phyloP scores from a whole-genome alignment of 352 stramenopile species.

The Thalassiosira exigua region DNA sequence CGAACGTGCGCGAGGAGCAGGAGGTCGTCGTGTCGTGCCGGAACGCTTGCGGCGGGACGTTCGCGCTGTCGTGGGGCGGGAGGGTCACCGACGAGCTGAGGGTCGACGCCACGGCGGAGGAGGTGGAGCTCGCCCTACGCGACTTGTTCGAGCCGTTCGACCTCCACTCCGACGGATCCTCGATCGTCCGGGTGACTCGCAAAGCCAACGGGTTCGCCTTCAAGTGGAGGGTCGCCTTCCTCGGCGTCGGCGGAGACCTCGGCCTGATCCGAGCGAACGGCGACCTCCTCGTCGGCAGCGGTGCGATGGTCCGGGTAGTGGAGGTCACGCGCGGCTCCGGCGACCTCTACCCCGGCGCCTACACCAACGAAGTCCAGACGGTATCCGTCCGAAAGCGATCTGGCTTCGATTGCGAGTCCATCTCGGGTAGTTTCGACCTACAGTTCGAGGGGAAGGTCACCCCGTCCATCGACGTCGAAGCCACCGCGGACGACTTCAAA shows the following conservation, averaged over 20 bases:
- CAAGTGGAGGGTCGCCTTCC: conserved; percentile 92
- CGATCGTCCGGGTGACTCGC: conserved; percentile 53
- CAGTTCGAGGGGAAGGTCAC: conserved; percentile 90
- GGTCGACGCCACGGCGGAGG: conserved; percentile 45
- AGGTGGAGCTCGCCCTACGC: conserved; percentile 47
- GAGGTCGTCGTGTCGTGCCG: conserved; percentile 85
- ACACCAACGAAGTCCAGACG: conserved; percentile 94
- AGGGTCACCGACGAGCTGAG: conserved; percentile 40
- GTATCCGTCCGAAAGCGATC: conserved; percentile 85
- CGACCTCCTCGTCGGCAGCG: conserved; percentile 88
- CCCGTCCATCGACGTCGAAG: conserved; percentile 82
- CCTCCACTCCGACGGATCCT: conserved; percentile 30
- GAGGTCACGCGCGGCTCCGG: conserved; percentile 87
- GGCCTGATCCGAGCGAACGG: conserved; percentile 88
- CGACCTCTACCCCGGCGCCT: conserved; percentile 91
- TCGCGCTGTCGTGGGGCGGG: conserved; percentile 92
- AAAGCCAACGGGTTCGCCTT: conserved; percentile 87
- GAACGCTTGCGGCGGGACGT: conserved; percentile 86
- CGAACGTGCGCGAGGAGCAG: conserved; percentile 91
- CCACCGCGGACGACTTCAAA: conserved; percentile 89
- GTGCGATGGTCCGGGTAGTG: conserved; percentile 86
- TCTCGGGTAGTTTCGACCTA: conserved; percentile 89
- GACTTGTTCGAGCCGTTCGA: conserved; percentile 50
- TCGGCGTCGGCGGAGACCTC: conserved; percentile 89
- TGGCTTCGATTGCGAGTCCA: conserved; percentile 52